Percentiles rank a stretch among this genome's conserved stretches.
Conservation (phyloP, 441 rosid genomes). For the Populus hybrid region DNA sequence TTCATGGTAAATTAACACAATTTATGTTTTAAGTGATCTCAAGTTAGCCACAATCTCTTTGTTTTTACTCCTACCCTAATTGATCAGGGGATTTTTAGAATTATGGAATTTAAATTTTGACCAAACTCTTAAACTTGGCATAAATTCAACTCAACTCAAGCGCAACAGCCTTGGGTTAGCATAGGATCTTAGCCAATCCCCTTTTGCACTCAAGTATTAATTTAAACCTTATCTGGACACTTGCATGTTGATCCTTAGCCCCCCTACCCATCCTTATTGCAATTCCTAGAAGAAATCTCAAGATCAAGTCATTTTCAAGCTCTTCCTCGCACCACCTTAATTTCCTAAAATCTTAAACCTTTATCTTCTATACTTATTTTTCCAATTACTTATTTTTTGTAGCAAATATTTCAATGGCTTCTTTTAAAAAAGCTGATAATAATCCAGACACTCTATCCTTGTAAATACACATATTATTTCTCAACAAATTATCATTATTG, state of each 20-base stretch:
- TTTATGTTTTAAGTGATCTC: not conserved
- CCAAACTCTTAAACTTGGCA: not conserved
- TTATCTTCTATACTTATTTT: not conserved
- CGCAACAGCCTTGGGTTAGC: not conserved
- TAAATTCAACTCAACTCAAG: not conserved
- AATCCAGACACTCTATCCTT: conserved; percentile 28
- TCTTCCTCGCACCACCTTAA: not conserved
- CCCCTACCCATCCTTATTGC: not conserved
- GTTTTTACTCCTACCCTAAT: no score
- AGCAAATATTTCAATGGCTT: conserved; percentile 25
- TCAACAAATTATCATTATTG: not conserved
- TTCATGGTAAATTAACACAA: no score
- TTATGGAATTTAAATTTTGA: not conserved
- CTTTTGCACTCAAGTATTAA: not conserved
- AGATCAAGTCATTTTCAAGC: not conserved
- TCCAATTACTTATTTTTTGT: not conserved
- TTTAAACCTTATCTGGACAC: no score
- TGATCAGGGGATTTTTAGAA: not conserved
- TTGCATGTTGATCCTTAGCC: not conserved
- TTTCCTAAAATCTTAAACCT: not conserved
- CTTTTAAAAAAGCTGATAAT: conserved; percentile 29
- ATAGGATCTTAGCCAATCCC: not conserved
- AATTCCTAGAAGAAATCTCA: not conserved
- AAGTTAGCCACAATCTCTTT: not conserved
- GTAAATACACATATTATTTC: conserved; percentile 21